These are phyloP conservation scores for Pisolithus tinctorius DNA, from an alignment of 768 basidiomycete genomes.

Conservation along the genomic window DNA sequence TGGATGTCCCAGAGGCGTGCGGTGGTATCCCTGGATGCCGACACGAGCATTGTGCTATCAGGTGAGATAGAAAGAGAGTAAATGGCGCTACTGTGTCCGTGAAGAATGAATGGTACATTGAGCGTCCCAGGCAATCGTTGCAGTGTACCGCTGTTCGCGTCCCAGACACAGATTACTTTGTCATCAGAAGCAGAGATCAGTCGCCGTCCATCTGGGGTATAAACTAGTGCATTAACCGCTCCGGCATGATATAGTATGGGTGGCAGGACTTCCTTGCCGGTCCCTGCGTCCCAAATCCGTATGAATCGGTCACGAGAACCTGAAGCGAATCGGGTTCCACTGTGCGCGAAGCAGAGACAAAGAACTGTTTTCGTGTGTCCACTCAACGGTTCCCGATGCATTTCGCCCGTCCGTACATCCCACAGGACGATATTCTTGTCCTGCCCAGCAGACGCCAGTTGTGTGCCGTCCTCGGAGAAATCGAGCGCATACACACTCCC, in stretches of 20 bases:
- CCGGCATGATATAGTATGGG: slow-evolving; percentile 15
- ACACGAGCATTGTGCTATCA: slow-evolving; percentile 21
- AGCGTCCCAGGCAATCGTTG: slow-evolving; percentile 5
- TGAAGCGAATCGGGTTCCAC: slow-evolving; percentile 20
- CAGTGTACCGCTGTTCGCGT: slow-evolving; percentile 14
- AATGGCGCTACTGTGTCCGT: slow-evolving; percentile 18
- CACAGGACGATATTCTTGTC: slow-evolving; percentile 23
- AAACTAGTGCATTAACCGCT: slow-evolving; percentile 18
- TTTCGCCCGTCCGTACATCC: slow-evolving; percentile 12
- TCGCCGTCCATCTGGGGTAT: slow-evolving; percentile 23
- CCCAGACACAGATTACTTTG: slow-evolving; percentile 24
- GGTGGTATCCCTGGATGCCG: slow-evolving; percentile 25
- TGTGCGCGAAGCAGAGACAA: slow-evolving; percentile 25
- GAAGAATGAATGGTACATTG: slow-evolving; percentile 9
- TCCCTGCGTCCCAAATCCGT: slow-evolving; percentile 20
- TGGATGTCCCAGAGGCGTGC: slow-evolving; percentile 24
- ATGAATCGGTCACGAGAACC: slow-evolving; percentile 25
- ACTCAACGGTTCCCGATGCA: slow-evolving; percentile 10
- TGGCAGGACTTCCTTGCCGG: slow-evolving; percentile 11
- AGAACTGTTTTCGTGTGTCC: slow-evolving; percentile 22
- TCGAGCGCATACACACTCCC: slow-evolving; percentile 19
- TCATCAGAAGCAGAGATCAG: slow-evolving; percentile 28
- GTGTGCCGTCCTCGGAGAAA: slow-evolving; percentile 23
- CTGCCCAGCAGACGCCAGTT: slow-evolving; percentile 20
- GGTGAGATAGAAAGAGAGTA: slow-evolving; percentile 26